A percentile compares a stretch with the other conserved stretches of the same genome.
These are phyloP conservation scores for Fragilariopsis cylindrus DNA, from an alignment of 108 stramenopile species.

Conservation along the genomic window DNA sequence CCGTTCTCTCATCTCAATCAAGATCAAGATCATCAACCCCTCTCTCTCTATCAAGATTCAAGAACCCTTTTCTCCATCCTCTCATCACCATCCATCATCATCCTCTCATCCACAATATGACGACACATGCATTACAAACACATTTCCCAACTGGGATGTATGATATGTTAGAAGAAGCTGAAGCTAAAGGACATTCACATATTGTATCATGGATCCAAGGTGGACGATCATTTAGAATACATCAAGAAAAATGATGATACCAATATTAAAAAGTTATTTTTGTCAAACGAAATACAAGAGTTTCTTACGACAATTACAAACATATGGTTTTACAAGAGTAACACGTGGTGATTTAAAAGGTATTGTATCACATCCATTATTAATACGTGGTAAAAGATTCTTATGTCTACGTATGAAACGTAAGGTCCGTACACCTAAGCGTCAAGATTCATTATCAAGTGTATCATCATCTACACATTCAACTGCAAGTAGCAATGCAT, in stretches of 20 bases:
- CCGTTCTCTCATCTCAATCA: no score
- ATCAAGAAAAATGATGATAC: slow-evolving; percentile 49
- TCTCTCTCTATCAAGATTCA: no score
- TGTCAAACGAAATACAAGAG: slow-evolving; percentile 53
- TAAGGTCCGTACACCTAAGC: no score
- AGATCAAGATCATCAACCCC: no score
- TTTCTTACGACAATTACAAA: slow-evolving; percentile 44
- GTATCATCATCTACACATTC: no score
- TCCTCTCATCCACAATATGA: no score
- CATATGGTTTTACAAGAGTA: background rate
- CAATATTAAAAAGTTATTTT: slow-evolving; percentile 70
- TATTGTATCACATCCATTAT: background rate
- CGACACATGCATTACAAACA: no score
- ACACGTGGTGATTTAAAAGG: background rate
- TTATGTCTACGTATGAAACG: no score
- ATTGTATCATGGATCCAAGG: slow-evolving; percentile 57
- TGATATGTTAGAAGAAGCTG: slow-evolving; percentile 27
- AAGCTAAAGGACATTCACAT: slow-evolving; percentile 14
- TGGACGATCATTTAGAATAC: slow-evolving; percentile 58
- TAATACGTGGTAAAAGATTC: background rate
- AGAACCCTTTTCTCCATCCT: no score
- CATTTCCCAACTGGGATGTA: slow-evolving; percentile 13
- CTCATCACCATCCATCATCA: no score
- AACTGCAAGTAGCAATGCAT: no score
- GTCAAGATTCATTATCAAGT: no score